phyloP scores from a whole-genome alignment of 2,329 filamentous ascomycete genomes.

The Sporothrix pseudoabietina region DNA sequence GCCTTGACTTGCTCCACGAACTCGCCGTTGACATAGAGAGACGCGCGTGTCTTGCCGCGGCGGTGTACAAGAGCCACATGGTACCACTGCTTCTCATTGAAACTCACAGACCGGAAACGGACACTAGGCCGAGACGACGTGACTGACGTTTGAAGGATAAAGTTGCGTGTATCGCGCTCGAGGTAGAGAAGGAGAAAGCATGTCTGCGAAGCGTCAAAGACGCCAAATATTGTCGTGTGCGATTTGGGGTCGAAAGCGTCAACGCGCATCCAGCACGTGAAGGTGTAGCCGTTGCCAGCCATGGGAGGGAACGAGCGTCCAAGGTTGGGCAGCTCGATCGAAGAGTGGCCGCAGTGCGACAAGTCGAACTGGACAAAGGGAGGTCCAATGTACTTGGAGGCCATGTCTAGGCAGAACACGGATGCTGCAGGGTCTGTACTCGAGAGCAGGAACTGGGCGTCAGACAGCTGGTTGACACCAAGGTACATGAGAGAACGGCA shows the following conservation, averaged over 20 bases:
- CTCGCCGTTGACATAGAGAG: slow-evolving; percentile 88
- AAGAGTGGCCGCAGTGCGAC: slow-evolving; percentile 82
- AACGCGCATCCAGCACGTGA: slow-evolving; percentile 85
- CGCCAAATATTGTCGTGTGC: slow-evolving; percentile 94
- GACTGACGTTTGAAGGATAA: slow-evolving; percentile 95
- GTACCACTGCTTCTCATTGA: slow-evolving; percentile 82
- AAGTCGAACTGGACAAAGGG: slow-evolving; percentile 94
- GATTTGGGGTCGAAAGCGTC: slow-evolving; percentile 81
- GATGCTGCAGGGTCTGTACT: slow-evolving; percentile 57
- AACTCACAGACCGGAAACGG: slow-evolving; percentile 81
- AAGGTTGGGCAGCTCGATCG: slow-evolving; percentile 85
- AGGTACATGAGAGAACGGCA: slow-evolving; percentile 71
- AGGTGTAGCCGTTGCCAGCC: slow-evolving; percentile 80
- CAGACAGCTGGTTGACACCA: slow-evolving; percentile 77
- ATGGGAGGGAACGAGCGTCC: slow-evolving; percentile 82
- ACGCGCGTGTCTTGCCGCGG: slow-evolving; percentile 76
- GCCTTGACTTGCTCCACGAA: slow-evolving; percentile 91
- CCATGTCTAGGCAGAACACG: slow-evolving; percentile 71
- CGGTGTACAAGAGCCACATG: slow-evolving; percentile 89
- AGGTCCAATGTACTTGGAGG: slow-evolving; percentile 73
- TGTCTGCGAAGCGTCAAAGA: slow-evolving; percentile 86
- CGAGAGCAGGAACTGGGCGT: slow-evolving; percentile 73
- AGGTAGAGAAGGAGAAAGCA: slow-evolving; percentile 94
- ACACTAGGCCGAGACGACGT: slow-evolving; percentile 84
- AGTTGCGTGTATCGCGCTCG: slow-evolving; percentile 88